Base-by-base conservation (phyloP, 306 rosid species). In the Ceratonia siliqua region DNA sequence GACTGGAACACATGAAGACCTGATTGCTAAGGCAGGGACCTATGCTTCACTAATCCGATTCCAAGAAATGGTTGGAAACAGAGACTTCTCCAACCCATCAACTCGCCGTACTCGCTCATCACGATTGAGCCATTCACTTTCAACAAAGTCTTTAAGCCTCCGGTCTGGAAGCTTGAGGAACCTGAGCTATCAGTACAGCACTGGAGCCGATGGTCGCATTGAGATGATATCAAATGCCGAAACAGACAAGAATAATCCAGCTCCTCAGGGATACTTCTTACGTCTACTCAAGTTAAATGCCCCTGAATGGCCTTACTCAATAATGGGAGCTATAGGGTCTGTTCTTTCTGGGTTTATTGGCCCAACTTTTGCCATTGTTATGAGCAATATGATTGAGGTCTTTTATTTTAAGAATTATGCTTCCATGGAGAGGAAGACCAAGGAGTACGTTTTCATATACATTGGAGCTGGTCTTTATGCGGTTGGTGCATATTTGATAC, bases 251-350 rank as follows among this genome's bases (percentile, higher is more conserved):
- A 92, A 85, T 64, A 95, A 88, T 77, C 93, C 96, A 0, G 99
- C 99, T 36, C 99, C 99, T 0, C 68, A 81, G 14, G 96, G 95
- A 39, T 95, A 95, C 61, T 95, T 92, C 86, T 78, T 83, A 81
- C 78, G 99, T 0, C 75, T 95, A 52, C 89, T 95, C 35, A 95
- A 87, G 77, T 62, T 95, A 39, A 95, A 95, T 18, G 98, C 96
- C 3, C 99, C 99, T 0, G 99, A 95, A 68, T 95, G 99, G 99
- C 99, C 99, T 2, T 95, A 95, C 84, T 95, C 98, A 8, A 95
- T 95, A 49, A 92, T 95, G 99, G 99, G 98, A 27, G 99, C 99
- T 1, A 64, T 92, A 38, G 99, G 99, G 27, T 95, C 99, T 32
- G 86, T 95, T 22, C 89, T 95, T 7, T 92, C 99, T 0, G 99